A percentile compares a stretch with the other conserved stretches of the same genome.
Conservation (phyloP, 371 early-diverging fungal species). For the Mucor saturninus region DNA sequence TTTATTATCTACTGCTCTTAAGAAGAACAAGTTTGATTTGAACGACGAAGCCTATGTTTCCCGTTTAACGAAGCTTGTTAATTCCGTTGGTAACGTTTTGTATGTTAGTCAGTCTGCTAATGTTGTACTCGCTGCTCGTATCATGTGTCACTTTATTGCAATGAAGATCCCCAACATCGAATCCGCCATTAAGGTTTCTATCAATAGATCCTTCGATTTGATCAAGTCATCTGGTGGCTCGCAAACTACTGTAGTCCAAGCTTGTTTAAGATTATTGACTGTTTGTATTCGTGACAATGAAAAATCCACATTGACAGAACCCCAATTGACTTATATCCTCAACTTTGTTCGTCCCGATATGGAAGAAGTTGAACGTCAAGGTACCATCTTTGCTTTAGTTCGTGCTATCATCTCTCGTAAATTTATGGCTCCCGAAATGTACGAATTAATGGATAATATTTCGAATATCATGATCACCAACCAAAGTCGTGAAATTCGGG, state of each 20-base stretch:
- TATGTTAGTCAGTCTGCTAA: constrained; percentile 81
- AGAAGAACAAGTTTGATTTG: constrained; percentile 69
- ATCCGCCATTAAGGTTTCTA: constrained; percentile 69
- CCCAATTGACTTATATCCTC: constrained; percentile 80
- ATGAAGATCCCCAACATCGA: constrained; percentile 74
- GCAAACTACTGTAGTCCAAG: constrained; percentile 75
- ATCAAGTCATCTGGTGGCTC: constrained; percentile 70
- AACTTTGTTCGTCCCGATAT: constrained; percentile 86
- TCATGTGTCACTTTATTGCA: constrained; percentile 68
- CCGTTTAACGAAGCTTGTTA: constrained; percentile 82
- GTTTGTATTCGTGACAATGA: constrained; percentile 73
- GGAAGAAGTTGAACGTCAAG: constrained; percentile 85
- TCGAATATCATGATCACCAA: constrained; percentile 85
- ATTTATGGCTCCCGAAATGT: constrained; percentile 86
- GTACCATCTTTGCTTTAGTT: constrained; percentile 84
- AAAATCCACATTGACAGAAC: constrained; percentile 65
- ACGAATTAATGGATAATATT: constrained; percentile 87
- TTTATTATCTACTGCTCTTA: constrained; percentile 71
- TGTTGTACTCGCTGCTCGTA: constrained; percentile 69
- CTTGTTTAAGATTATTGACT: constrained; percentile 81
- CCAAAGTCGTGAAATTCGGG: constrained; percentile 79
- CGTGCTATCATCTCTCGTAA: constrained; percentile 86
- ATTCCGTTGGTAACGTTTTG: constrained; percentile 78
- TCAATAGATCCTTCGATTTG: constrained; percentile 77
- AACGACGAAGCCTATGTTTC: constrained; percentile 56